phyloP scores from a whole-genome alignment of 768 basidiomycete species.

The Crucibulum laeve region DNA sequence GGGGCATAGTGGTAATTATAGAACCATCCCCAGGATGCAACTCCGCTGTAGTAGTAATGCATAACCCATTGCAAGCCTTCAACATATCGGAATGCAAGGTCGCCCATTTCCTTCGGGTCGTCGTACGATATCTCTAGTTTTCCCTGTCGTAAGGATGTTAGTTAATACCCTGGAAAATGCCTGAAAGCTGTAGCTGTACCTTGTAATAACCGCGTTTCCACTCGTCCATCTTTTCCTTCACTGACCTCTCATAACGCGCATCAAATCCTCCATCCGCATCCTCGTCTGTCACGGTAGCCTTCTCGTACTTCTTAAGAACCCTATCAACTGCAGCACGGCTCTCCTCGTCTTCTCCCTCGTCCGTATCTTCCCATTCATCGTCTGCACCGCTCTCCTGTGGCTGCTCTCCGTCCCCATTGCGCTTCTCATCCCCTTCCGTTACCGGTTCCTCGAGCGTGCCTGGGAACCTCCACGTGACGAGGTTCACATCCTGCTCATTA shows the following conservation, averaged over 20 bases:
- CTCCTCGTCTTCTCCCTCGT: slow-evolving; percentile 68
- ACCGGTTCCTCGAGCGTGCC: slow-evolving; percentile 26
- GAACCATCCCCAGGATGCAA: slow-evolving; percentile 98
- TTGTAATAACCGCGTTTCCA: slow-evolving; percentile 92
- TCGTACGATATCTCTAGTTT: slow-evolving; percentile 84
- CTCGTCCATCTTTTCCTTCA: slow-evolving; percentile 83
- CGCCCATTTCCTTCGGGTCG: slow-evolving; percentile 60
- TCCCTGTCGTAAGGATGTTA: slow-evolving; percentile 41
- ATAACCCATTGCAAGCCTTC: slow-evolving; percentile 99
- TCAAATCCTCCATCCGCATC: slow-evolving; percentile 76
- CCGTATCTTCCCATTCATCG: slow-evolving; percentile 52
- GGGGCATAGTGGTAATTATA: slow-evolving; percentile 98
- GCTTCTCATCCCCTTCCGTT: slow-evolving; percentile 27
- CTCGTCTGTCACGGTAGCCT: slow-evolving; percentile 71
- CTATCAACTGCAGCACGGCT: slow-evolving; percentile 69
- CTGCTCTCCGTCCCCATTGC: slow-evolving; percentile 24
- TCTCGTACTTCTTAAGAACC: slow-evolving; percentile 84
- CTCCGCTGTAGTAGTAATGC: slow-evolving; percentile 97
- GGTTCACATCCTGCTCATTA: slow-evolving; percentile 75
- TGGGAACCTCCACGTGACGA: slow-evolving; percentile 68
- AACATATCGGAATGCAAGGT: slow-evolving; percentile 76
- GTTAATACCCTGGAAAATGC: slow-evolving; percentile 1
- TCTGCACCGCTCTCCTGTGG: slow-evolving; percentile 28
- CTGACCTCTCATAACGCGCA: slow-evolving; percentile 63
- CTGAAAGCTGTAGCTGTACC: slow-evolving; percentile 36